These are phyloP conservation scores for Filobasidium floriforme DNA, from an alignment of 768 basidiomycete genomes.

Conservation along the genomic window DNA sequence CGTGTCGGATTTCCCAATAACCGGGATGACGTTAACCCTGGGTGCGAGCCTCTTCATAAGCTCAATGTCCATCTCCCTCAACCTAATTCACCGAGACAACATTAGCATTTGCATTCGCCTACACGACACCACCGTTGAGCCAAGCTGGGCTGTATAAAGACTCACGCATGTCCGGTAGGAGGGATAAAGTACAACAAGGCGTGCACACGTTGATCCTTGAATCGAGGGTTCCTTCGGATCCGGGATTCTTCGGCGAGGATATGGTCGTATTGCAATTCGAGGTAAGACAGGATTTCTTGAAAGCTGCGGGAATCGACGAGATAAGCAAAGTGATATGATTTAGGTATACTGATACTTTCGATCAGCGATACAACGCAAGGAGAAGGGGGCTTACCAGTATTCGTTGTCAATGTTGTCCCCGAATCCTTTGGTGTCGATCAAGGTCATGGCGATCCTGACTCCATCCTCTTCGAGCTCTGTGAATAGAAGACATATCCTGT, in stretches of 20 bases:
- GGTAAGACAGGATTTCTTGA: constrained; percentile 90
- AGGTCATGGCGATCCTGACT: constrained; percentile 91
- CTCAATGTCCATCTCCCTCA: constrained; percentile 98
- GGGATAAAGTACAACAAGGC: constrained; percentile 97
- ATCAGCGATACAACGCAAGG: background rate
- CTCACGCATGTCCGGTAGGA: constrained; percentile 93
- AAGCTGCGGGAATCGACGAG: constrained; percentile 55
- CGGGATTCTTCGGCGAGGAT: constrained; percentile 96
- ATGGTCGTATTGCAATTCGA: constrained; percentile 98
- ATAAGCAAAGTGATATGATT: background rate
- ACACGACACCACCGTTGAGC: background rate
- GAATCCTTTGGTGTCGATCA: constrained; percentile 98
- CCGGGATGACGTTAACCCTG: constrained; percentile 97
- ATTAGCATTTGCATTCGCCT: too few relatives aligned
- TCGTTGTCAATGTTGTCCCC: constrained; percentile 99
- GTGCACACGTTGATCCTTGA: constrained; percentile 95
- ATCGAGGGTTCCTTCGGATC: constrained; percentile 93
- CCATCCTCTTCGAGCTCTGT: constrained; percentile 97
- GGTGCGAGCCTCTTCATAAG: constrained; percentile 96
- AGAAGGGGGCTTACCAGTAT: constrained; percentile 64
- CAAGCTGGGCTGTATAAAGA: constrained; percentile 30
- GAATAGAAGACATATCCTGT: background rate
- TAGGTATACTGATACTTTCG: background rate
- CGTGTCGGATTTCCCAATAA: constrained; percentile 89
- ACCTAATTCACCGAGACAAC: constrained; percentile 37